Evolutionary conservation across 331 rosid species (phyloP).

Genomic region (Malus hybrid): DNA sequence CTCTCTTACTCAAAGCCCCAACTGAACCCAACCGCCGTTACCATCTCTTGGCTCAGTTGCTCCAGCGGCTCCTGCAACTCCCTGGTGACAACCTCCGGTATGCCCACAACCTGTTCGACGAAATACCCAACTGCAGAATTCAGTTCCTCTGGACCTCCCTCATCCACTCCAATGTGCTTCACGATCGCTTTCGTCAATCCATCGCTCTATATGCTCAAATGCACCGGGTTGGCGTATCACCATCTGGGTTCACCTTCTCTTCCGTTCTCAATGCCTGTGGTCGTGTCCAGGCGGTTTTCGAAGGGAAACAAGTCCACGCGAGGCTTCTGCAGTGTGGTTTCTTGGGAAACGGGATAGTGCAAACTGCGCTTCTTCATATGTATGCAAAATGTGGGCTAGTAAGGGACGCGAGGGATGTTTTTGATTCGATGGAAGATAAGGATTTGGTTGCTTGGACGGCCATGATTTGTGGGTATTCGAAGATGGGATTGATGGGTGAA

Average conservation of each 20-base stretch:
- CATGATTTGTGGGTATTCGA: conserved; percentile 55
- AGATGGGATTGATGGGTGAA: conserved; percentile 56
- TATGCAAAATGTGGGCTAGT: conserved; percentile 54
- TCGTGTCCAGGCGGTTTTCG: conserved; percentile 22
- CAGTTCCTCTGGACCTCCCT: conserved; percentile 60
- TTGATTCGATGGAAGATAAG: conserved; percentile 44
- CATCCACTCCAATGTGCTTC: conserved; percentile 35
- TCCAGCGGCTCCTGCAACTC: conserved; percentile 19
- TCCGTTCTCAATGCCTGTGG: conserved; percentile 61
- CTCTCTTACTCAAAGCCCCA: conserved; percentile 35
- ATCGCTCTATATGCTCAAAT: conserved; percentile 44
- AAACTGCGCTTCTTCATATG: conserved; percentile 57
- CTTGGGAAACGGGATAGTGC: conserved; percentile 46
- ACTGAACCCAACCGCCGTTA: conserved; percentile 10
- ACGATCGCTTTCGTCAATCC: conserved; percentile 25
- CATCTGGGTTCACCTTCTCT: conserved; percentile 57
- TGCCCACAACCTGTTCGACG: conserved; percentile 49
- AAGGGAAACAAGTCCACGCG: conserved; percentile 55
- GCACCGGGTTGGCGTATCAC: conserved; percentile 42
- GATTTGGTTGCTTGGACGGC: conserved; percentile 74
- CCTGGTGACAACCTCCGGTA: conserved; percentile 30
- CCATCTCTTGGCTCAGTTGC: conserved; percentile 29
- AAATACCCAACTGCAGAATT: conserved; percentile 33
- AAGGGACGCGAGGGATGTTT: conserved; percentile 42
- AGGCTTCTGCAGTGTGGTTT: conserved; percentile 39